phyloP scores from a whole-genome alignment of 306 rosid species.

The Senna tora region DNA sequence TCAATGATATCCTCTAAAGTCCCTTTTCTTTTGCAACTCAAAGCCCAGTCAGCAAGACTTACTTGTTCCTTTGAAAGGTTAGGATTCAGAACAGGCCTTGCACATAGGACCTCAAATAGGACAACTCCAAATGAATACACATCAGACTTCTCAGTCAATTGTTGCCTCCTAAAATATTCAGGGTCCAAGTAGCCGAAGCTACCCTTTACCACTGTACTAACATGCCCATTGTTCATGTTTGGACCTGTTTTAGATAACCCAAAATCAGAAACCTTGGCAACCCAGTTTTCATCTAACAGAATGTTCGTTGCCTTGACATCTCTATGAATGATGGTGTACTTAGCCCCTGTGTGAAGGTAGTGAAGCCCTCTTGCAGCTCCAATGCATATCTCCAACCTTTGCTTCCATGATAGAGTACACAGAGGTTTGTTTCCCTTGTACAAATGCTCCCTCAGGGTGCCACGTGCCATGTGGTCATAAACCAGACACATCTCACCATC shows the following conservation, averaged over 20 bases:
- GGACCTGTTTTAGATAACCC: constrained; percentile 65
- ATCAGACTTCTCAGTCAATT: constrained; percentile 60
- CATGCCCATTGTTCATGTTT: constrained; percentile 53
- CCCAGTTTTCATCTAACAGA: constrained; percentile 58
- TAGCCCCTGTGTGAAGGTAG: constrained; percentile 65
- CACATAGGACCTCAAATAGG: constrained; percentile 51
- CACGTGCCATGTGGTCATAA: constrained; percentile 61
- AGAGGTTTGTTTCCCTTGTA: constrained; percentile 50
- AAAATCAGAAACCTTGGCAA: constrained; percentile 65
- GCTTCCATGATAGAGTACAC: constrained; percentile 52
- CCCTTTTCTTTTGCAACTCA: constrained; percentile 50
- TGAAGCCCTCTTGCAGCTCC: constrained; percentile 71
- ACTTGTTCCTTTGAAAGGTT: constrained; percentile 58
- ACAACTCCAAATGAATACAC: constrained; percentile 67
- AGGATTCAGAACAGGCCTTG: constrained; percentile 57
- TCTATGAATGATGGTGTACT: constrained; percentile 62
- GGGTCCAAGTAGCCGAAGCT: constrained; percentile 67
- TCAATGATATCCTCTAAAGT: constrained; percentile 53
- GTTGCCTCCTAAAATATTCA: constrained; percentile 65
- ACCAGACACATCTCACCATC: constrained; percentile 55
- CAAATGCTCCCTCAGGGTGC: constrained; percentile 59
- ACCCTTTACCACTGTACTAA: constrained; percentile 62
- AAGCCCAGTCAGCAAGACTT: constrained; percentile 61
- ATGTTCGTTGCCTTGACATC: constrained; percentile 65
- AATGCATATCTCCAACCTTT: constrained; percentile 64